Evolutionary conservation across 352 stramenopile species (phyloP).

Genomic region (Lagenidium giganteum): DNA sequence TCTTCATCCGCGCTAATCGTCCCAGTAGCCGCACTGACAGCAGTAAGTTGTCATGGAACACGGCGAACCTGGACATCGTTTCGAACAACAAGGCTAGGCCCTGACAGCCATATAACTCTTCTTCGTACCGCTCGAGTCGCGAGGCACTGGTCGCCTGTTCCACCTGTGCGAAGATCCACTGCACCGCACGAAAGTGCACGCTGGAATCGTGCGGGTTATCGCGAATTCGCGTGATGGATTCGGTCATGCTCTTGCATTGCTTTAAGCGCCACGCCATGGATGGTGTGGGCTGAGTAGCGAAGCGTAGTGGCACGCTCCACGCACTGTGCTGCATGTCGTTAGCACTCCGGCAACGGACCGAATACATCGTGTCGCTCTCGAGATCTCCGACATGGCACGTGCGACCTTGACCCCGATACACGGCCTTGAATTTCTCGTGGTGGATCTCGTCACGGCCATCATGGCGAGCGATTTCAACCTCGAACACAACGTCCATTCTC

Average conservation of each 20-base stretch:
- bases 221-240: slow-evolving; percentile 37
- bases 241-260: slow-evolving; percentile 37
- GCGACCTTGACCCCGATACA: slow-evolving; percentile 28
- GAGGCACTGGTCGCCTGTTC: slow-evolving; percentile 21
- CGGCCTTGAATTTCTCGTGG: slow-evolving; percentile 28
- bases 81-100: slow-evolving; percentile 26
- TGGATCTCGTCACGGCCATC: neutral
- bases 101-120: slow-evolving; percentile 20
- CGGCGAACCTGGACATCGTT: slow-evolving; percentile 17
- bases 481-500: slow-evolving; percentile 34
- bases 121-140: no score
- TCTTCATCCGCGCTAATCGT: slow-evolving; percentile 19
- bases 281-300: slow-evolving; percentile 42
- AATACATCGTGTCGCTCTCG: slow-evolving; percentile 31
- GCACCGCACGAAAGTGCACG: slow-evolving; percentile 28
- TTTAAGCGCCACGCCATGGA: slow-evolving; percentile 53
- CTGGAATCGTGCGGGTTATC: slow-evolving; percentile 19
- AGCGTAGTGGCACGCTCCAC: slow-evolving; percentile 43
- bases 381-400: slow-evolving; percentile 32
- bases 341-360: slow-evolving; percentile 37
- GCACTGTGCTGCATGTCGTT: slow-evolving; percentile 45
- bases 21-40: slow-evolving; percentile 26
- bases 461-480: slow-evolving; percentile 51
- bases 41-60: slow-evolving; percentile 13
- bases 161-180: slow-evolving; percentile 49